Evolutionary conservation across 352 stramenopile genomes (phyloP).

Genomic region (Albugo laibachii): DNA sequence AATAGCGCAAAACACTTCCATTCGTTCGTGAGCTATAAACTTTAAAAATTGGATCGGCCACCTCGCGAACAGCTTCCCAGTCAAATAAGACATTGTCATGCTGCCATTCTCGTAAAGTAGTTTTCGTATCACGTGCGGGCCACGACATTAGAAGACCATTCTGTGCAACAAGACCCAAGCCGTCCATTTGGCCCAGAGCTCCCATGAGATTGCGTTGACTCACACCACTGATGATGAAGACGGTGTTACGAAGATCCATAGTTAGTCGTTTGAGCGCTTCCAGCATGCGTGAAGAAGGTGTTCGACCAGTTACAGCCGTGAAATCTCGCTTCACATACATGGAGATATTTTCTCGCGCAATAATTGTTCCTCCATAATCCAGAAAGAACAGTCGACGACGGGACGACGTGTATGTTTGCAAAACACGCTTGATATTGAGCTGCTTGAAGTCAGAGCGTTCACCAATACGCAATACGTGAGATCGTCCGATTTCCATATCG

Average conservation of each 20-base stretch:
- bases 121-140: conserved; percentile 12
- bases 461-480: conserved; percentile 43
- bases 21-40: conserved; percentile 93
- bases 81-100: conserved; percentile 71
- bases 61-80: conserved; percentile 84
- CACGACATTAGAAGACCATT: conserved; percentile 91
- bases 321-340: conserved; percentile 96
- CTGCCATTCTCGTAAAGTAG: conserved; percentile 37
- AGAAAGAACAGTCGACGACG: conserved; percentile 88
- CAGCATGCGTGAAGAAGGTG: conserved; percentile 76
- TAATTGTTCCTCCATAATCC: conserved; percentile 95
- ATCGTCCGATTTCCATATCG: conserved; percentile 58
- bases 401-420: conserved; percentile 70
- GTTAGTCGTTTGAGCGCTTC: conserved; percentile 78
- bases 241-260: conserved; percentile 83
- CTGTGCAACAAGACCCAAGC: conserved; percentile 85
- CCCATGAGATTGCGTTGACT: conserved; percentile 79
- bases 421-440: conserved; percentile 61
- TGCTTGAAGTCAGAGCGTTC: conserved; percentile 63
- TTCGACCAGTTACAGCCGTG: conserved; percentile 85
- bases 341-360: conserved; percentile 75
- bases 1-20: conserved; percentile 84
- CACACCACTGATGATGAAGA: conserved; percentile 96
- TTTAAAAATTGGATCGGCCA: conserved; percentile 83
- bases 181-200: conserved; percentile 82